Base-by-base conservation (phyloP, 2,329 filamentous ascomycete species). In the Calonectria pseudoreteaudii region DNA sequence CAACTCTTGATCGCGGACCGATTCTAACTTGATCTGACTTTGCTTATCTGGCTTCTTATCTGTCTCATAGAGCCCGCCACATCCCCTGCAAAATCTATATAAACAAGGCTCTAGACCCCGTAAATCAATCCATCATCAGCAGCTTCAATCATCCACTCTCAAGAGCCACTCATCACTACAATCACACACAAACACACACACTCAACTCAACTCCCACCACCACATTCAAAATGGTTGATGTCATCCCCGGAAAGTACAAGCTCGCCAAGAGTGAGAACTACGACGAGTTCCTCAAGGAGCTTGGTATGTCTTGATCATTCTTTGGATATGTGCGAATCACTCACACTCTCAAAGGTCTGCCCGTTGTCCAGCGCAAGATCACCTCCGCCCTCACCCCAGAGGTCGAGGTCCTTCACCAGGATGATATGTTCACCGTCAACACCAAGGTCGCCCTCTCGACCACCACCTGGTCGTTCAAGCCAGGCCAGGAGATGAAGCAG, bases 231-330 rank as follows among this genome's bases (percentile, higher is more conserved):
- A 62, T 62, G 56, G 9, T 36, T 13, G 36, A 41, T 20, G 4
- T 62, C 9, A 10, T 41, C 56, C 56, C 56, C 23, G 56, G 56
- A 41, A 62, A 62, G 56, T 62, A 62, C 34, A 62, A 62, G 56
- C 56, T 62, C 56, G 18, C 56, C 56, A 62, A 62, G 56, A 62
- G 56, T 36, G 56, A 62, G n/a, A 62, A 62, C 56, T 62, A 62
- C 34, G 56, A 62, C 8, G 38, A 62, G 14, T 62, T 62, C 56
- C 56, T 62, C 56, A 41, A 62, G 56, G 56, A 62, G 18, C 34
- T 62, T 16, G 56, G 56, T 62, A 62, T 38, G 34, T 31, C 20
- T n/a, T 28, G 1, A 28, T 14, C 38, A 2, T 28, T 28, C 2
- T 4, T 18, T 28, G n/a, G 23, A 62, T 41, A 26, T 23, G 6